Conservation (phyloP, 805 yeast genomes). For the Candida methanosorbosa region DNA sequence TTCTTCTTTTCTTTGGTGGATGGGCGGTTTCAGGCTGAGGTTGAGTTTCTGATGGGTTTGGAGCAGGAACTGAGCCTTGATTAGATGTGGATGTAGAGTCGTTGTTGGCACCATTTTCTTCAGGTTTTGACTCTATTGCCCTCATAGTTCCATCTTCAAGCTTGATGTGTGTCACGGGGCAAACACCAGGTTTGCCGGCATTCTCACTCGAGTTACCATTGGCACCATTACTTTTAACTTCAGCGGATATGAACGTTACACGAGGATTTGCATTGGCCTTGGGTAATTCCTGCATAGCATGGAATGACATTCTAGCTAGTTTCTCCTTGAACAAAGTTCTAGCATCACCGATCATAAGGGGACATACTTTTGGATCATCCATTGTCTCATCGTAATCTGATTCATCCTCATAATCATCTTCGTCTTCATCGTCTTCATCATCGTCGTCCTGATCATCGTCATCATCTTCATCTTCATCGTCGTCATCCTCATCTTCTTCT, state of each 20-base stretch:
- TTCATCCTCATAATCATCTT: constrained; percentile 7
- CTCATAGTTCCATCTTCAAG: too few species aligned
- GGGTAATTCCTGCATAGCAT: constrained; percentile 19
- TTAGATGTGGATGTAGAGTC: not conserved
- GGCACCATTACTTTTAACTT: constrained; percentile 4
- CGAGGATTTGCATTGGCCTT: constrained; percentile 12
- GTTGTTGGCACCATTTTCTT: not conserved
- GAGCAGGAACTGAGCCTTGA: constrained; percentile 12
- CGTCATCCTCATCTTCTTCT: constrained; percentile 1
- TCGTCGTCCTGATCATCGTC: constrained; percentile 19
- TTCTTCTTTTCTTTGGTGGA: constrained; percentile 8
- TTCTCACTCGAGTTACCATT: not conserved
- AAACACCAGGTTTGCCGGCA: not conserved
- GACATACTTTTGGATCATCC: constrained; percentile 32
- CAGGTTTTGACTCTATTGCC: not conserved
- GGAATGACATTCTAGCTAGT: constrained; percentile 21
- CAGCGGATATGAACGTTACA: constrained; percentile 17
- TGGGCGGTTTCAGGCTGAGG: constrained; percentile 3
- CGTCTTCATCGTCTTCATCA: not conserved
- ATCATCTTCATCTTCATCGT: constrained; percentile 12
- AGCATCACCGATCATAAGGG: constrained; percentile 37
- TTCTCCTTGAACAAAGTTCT: constrained; percentile 27
- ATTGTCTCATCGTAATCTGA: constrained; percentile 18
- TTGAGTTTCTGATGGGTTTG: constrained; percentile 3
- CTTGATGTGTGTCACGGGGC: constrained; percentile 1